phyloP scores from a whole-genome alignment of 495 filamentous ascomycete species.

The Bacidia gigantensis region DNA sequence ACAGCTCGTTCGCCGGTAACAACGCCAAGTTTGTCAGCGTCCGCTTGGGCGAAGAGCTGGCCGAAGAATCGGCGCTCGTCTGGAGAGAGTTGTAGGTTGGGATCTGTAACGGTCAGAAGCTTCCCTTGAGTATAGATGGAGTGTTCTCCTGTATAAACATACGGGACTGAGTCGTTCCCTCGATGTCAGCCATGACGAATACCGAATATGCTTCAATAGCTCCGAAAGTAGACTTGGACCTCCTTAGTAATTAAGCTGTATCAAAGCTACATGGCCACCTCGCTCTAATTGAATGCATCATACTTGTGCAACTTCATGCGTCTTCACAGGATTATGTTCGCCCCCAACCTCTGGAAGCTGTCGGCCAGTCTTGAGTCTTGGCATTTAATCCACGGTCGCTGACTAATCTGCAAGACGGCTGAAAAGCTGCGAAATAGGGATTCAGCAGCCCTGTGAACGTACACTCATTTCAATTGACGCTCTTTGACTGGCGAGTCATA shows the following conservation, averaged over 20 bases:
- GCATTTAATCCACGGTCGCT: no score
- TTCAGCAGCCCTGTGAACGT: no score
- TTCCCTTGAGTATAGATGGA: neutral
- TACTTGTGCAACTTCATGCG: neutral
- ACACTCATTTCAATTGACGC: no score
- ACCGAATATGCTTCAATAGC: no score
- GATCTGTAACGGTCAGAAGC: conserved; percentile 22
- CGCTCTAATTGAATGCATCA: neutral
- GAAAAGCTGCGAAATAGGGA: no score
- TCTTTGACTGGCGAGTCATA: no score
- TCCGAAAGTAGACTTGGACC: neutral
- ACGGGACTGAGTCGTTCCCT: conserved; percentile 5
- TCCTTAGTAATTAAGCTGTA: neutral
- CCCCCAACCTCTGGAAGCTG: neutral
- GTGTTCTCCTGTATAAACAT: no score
- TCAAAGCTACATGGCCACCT: neutral
- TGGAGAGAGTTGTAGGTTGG: conserved; percentile 71
- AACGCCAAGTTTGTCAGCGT: conserved; percentile 79
- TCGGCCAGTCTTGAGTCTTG: neutral
- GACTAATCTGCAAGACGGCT: no score
- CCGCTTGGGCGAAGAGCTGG: conserved; percentile 79
- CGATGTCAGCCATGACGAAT: conserved; percentile 13
- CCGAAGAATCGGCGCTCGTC: conserved; percentile 91
- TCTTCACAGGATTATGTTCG: neutral
- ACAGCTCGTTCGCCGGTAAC: conserved; percentile 93